Conservation (phyloP, 345 rosid genomes). For the Euphorbia lathyris region DNA sequence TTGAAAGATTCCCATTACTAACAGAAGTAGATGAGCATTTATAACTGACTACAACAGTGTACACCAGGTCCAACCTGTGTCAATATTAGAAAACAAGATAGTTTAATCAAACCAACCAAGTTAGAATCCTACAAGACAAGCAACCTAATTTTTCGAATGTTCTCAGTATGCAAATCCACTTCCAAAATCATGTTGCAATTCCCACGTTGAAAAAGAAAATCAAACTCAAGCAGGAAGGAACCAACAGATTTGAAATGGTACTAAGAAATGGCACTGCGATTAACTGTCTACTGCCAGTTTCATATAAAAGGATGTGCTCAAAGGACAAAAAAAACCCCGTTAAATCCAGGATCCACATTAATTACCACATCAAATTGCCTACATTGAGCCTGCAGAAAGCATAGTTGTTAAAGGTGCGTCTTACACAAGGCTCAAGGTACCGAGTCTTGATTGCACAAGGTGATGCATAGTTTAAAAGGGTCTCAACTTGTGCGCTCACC, state of each 20-base stretch:
- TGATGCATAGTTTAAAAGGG: too few species aligned
- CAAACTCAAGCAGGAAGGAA: background rate
- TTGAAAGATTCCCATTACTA: conserved; percentile 57
- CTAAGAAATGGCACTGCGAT: background rate
- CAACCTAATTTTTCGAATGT: background rate
- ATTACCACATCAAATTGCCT: background rate
- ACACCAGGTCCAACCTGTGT: conserved; percentile 84
- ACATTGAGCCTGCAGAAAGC: background rate
- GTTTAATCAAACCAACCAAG: background rate
- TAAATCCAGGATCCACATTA: background rate
- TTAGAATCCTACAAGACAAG: background rate
- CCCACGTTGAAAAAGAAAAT: background rate
- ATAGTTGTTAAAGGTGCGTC: too few species aligned
- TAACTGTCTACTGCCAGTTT: background rate
- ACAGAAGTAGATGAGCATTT: conserved; percentile 83
- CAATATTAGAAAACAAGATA: conserved; percentile 20
- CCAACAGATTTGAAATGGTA: background rate
- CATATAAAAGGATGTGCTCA: background rate
- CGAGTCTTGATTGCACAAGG: too few species aligned
- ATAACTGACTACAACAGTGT: conserved; percentile 92
- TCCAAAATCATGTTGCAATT: conserved; percentile 6
- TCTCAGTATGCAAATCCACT: background rate
- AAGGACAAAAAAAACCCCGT: background rate
- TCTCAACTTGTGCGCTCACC: too few species aligned
- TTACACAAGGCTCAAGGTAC: too few species aligned